Conservation (phyloP, 305 asterid species). For the Rubia peregrina region DNA sequence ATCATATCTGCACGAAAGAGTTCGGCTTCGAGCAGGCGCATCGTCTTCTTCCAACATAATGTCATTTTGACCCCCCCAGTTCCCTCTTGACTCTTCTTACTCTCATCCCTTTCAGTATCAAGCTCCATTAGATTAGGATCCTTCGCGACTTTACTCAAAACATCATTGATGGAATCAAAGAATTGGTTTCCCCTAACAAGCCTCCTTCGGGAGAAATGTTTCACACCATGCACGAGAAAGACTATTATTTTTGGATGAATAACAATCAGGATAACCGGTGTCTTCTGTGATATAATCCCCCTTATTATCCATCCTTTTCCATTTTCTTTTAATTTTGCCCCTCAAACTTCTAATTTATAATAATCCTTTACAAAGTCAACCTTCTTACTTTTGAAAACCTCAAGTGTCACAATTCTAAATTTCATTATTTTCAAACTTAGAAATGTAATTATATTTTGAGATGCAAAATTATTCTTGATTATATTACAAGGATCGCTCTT, state of each 20-base stretch:
- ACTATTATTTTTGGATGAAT: conserved; percentile 34
- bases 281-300: too few relatives aligned
- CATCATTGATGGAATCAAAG: conserved; percentile 63
- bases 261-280: too few relatives aligned
- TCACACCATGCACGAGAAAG: conserved; percentile 57
- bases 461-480: too few relatives aligned
- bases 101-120: conserved; percentile 32
- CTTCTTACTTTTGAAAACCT: too few relatives aligned
- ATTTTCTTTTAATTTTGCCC: too few relatives aligned
- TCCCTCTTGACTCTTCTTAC: conserved; percentile 25
- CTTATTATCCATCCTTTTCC: too few relatives aligned
- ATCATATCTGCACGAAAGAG: conserved; percentile 22
- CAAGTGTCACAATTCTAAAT: too few relatives aligned
- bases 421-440: too few relatives aligned
- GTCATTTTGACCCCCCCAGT: conserved; percentile 16
- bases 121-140: conserved; percentile 64
- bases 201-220: conserved; percentile 55
- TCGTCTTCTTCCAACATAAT: conserved; percentile 32
- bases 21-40: conserved; percentile 33
- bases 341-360: too few relatives aligned
- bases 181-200: conserved; percentile 52
- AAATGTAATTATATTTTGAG: too few relatives aligned
- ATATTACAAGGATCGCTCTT: too few relatives aligned
- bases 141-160: conserved; percentile 54
- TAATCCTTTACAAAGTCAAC: too few relatives aligned